phyloP scores from a whole-genome alignment of 495 filamentous ascomycete genomes.

The Neurospora tetraspora region DNA sequence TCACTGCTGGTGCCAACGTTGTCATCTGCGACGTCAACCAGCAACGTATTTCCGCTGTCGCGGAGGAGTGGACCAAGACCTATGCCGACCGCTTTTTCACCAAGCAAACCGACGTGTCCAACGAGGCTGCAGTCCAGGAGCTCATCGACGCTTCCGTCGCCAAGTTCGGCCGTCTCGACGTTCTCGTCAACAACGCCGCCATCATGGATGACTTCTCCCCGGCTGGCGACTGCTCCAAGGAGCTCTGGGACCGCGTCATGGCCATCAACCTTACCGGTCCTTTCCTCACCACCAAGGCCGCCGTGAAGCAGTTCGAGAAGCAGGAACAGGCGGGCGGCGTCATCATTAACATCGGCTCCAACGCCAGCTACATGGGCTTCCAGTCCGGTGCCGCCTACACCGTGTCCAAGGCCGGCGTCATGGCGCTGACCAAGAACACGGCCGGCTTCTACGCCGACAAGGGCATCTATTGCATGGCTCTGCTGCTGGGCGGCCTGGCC shows the following conservation, averaged over 20 bases:
- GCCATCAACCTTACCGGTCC: constrained; percentile 51
- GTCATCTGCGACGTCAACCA: constrained; percentile 37
- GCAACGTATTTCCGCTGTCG: constrained; percentile 24
- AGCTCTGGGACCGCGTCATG: constrained; percentile 48
- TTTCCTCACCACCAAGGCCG: constrained; percentile 42
- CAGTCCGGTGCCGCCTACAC: constrained; percentile 45
- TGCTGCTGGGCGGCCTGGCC: constrained; percentile 47
- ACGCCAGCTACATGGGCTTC: constrained; percentile 21
- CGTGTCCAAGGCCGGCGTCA: constrained; percentile 42
- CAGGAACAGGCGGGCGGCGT: constrained; percentile 21
- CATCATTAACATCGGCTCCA: constrained; percentile 43
- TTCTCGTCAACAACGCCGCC: constrained; percentile 44
- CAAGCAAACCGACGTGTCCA: constrained; percentile 24
- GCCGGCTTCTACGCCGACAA: constrained; percentile 47
- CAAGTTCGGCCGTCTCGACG: constrained; percentile 34
- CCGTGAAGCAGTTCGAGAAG: constrained; percentile 37
- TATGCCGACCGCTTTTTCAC: constrained; percentile 20
- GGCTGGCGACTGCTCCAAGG: constrained; percentile 38
- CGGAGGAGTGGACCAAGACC: constrained; percentile 17
- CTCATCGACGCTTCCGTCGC: constrained; percentile 25
- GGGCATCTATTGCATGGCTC: constrained; percentile 46
- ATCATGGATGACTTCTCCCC: constrained; percentile 46
- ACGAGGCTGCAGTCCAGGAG: constrained; percentile 24
- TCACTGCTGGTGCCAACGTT: constrained; percentile 32
- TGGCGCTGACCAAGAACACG: constrained; percentile 55